phyloP scores from a whole-genome alignment of 1,284 basidiomycete species.

The Cryptococcus sp. region DNA sequence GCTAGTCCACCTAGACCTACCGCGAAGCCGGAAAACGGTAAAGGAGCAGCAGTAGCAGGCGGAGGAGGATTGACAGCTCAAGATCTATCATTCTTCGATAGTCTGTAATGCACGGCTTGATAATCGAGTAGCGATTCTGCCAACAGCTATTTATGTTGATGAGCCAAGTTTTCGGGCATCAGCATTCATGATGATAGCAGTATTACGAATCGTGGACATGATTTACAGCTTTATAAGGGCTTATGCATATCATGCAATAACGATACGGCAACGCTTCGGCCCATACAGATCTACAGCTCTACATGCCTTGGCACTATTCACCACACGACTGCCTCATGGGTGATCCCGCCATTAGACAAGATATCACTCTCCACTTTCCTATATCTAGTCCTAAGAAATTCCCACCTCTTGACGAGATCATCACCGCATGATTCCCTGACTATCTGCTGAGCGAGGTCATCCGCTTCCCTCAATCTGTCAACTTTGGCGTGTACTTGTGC shows the following conservation, averaged over 20 bases:
- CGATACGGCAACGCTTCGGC: no score
- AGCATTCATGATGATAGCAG: no score
- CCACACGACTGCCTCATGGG: constrained; percentile 74
- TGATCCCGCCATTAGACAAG: constrained; percentile 56
- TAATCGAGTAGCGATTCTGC: no score
- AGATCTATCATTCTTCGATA: constrained; percentile 42
- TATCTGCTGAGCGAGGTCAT: constrained; percentile 57
- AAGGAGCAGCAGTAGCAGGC: neutral
- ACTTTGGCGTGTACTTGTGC: neutral
- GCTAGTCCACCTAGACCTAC: neutral
- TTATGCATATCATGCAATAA: no score
- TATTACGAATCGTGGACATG: no score
- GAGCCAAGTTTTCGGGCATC: no score
- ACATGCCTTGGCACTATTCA: constrained; percentile 44
- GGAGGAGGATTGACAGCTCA: constrained; percentile 26
- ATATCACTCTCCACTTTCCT: constrained; percentile 85
- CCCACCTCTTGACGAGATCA: constrained; percentile 55
- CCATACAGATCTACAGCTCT: no score
- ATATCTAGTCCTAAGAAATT: constrained; percentile 77
- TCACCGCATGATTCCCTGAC: constrained; percentile 55
- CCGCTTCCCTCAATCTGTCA: constrained; percentile 38
- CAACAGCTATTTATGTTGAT: no score
- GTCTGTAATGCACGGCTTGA: constrained; percentile 15
- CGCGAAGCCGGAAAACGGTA: neutral
- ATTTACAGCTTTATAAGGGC: no score